Evolutionary conservation across 2,329 filamentous ascomycete species (phyloP).

Genomic region (Grosmannia huntii): DNA sequence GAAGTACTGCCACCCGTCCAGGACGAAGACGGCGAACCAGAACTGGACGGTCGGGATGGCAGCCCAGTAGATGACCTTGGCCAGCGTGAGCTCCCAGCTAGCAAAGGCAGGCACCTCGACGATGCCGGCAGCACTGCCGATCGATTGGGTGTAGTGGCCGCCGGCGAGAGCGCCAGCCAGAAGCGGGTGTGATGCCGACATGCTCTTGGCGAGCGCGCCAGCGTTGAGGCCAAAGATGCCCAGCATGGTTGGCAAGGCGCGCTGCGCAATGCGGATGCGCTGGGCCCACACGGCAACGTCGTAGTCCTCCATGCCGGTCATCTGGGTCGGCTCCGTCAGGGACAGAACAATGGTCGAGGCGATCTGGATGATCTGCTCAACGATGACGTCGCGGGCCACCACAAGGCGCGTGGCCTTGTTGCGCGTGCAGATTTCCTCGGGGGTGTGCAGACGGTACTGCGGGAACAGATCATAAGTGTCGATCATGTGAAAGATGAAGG

Average conservation of each 20-base stretch:
- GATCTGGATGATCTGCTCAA: constrained; percentile 87
- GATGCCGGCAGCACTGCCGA: constrained; percentile 33
- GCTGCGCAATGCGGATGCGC: constrained; percentile 65
- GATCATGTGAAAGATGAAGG: constrained; percentile 74
- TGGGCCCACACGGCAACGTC: constrained; percentile 85
- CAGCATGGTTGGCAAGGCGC: constrained; percentile 60
- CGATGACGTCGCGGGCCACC: constrained; percentile 76
- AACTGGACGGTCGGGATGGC: constrained; percentile 69
- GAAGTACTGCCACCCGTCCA: constrained; percentile 99
- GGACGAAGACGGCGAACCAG: constrained; percentile 55
- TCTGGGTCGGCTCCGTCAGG: constrained; percentile 60
- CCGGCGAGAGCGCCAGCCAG: constrained; percentile 67
- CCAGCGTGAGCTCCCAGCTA: constrained; percentile 64
- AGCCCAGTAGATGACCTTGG: constrained; percentile 68
- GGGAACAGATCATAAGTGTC: constrained; percentile 78
- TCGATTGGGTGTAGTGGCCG: constrained; percentile 52
- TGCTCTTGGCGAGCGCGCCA: constrained; percentile 58
- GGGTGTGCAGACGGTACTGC: constrained; percentile 87
- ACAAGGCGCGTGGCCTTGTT: constrained; percentile 79
- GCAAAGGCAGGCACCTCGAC: constrained; percentile 59
- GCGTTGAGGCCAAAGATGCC: constrained; percentile 66
- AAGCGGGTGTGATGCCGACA: constrained; percentile 57
- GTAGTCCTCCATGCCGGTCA: constrained; percentile 66
- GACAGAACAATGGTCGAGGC: constrained; percentile 54
- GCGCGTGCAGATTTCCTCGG: constrained; percentile 74